Base-by-base conservation (phyloP, 768 basidiomycete species). In the Coprinopsis sp. region DNA sequence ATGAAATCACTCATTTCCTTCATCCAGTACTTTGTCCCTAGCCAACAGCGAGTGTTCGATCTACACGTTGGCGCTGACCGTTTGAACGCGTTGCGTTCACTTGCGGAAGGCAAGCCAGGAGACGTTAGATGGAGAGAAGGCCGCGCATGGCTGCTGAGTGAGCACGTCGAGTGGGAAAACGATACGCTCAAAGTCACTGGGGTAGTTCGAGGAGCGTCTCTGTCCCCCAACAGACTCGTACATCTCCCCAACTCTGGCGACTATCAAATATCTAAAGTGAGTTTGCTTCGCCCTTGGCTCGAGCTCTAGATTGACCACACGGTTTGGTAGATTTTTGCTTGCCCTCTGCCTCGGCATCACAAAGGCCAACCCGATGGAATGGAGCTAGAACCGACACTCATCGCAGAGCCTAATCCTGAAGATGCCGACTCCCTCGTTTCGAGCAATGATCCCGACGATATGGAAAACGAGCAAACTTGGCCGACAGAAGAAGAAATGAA, bases 401-500 rank as follows among this genome's bases (percentile, higher is more conserved):
- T 95, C 13, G 84, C 83, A 0, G 81, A 85, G 56, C 82, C 84
- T 0, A 69, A 78, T 41, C 58, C 71, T 1, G 73, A 79, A 0
- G 72, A 79, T 1, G 88, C 86, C 1, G 94, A 97, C 63, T 92
- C 92, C 5, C 68, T 97, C 39, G 77, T 89, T 11, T 92, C 91
- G 1, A 84, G 78, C 40, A 93, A 95, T 61, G 82, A 88, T 19
- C 89, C 87, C 3, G 93, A 97, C 57, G 84, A 90, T 47, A 76
- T 96, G 65, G 81, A 76, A 28, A 96, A 95, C 60, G 95, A 99
- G 58, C 95, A 99, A 64, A 99, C 95, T 0, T 97, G 95, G 94
- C 95, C 95, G 1, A 95, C 92, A 0, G 92, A 97, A 62, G 95
- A 97, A 58, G 95, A 97, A 62, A 90, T 97, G 84, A 70, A 69